Evolutionary conservation across 2,329 filamentous ascomycete genomes (phyloP).

Genomic region (Helicocarpus griseus): DNA sequence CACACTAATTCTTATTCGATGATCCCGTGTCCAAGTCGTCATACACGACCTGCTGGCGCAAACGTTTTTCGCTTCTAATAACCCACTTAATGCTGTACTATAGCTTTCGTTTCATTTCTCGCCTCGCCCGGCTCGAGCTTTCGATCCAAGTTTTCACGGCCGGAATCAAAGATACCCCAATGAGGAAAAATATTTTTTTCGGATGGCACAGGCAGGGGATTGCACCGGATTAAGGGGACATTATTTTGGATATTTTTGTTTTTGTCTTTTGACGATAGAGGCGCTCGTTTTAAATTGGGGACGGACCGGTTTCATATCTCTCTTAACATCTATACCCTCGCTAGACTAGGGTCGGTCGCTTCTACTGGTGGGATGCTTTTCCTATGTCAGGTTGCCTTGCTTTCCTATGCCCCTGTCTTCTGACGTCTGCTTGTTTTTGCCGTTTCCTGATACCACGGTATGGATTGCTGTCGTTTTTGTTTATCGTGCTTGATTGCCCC

Average conservation of each 20-base stretch:
- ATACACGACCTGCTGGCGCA: background rate
- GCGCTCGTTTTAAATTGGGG: slow-evolving; percentile 5
- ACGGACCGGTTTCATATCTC: background rate
- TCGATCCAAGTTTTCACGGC: slow-evolving; percentile 1
- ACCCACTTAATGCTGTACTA: slow-evolving; percentile 1
- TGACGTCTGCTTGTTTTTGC: background rate
- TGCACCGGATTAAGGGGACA: slow-evolving; percentile 6
- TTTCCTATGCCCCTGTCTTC: background rate
- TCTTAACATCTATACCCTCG: slow-evolving; percentile 8
- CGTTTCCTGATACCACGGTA: slow-evolving; percentile 4
- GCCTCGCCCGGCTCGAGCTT: background rate
- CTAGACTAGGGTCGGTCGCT: slow-evolving; percentile 11
- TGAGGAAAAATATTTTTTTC: background rate
- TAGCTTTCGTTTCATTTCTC: background rate
- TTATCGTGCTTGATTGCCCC: background rate
- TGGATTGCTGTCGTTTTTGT: slow-evolving; percentile 4
- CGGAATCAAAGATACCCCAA: slow-evolving; percentile 1
- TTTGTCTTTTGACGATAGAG: slow-evolving; percentile 10
- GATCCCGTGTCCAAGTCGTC: background rate
- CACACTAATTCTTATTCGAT: background rate
- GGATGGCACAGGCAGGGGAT: background rate
- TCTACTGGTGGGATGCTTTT: background rate
- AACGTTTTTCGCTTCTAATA: background rate
- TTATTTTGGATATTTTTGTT: slow-evolving; percentile 8
- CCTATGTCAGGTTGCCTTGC: background rate